A percentile compares a stretch with the other conserved stretches of the same genome.
Conservation (phyloP, 371 early-diverging fungal species). For the Cokeromyces recurvatus region DNA sequence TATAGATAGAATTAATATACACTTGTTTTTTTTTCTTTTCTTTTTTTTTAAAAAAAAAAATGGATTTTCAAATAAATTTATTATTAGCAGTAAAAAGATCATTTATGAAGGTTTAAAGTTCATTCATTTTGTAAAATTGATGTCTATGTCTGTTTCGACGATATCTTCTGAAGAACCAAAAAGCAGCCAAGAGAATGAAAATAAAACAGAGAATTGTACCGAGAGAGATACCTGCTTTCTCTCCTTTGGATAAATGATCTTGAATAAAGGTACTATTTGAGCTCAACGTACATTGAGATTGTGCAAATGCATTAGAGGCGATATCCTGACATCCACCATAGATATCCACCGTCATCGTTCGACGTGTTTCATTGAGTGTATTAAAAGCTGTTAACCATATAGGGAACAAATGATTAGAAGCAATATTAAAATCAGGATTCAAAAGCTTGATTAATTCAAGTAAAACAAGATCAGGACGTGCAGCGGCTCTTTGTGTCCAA, state of each 20-base stretch:
- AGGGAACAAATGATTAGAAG: neutral
- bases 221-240: constrained; percentile 28
- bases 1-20: too few species aligned
- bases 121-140: constrained; percentile 18
- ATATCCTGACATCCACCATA: constrained; percentile 10
- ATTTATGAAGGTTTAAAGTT: constrained; percentile 2
- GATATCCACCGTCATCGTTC: neutral
- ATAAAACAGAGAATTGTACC: constrained; percentile 16
- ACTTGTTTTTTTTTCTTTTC: too few species aligned
- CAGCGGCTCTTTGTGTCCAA: constrained; percentile 33
- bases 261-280: neutral
- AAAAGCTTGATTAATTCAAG: constrained; percentile 9
- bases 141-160: constrained; percentile 14
- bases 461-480: constrained; percentile 39
- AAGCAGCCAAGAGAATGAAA: neutral
- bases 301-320: neutral
- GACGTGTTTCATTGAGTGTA: neutral
- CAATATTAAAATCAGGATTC: neutral
- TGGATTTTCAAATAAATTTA: too few species aligned
- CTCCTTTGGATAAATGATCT: constrained; percentile 5
- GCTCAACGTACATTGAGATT: constrained; percentile 1
- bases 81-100: too few species aligned
- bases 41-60: too few species aligned
- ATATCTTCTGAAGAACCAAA: constrained; percentile 12
- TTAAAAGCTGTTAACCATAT: constrained; percentile 6